phyloP scores from a whole-genome alignment of 257 asterid genomes.

The Primulina huaijiensis region DNA sequence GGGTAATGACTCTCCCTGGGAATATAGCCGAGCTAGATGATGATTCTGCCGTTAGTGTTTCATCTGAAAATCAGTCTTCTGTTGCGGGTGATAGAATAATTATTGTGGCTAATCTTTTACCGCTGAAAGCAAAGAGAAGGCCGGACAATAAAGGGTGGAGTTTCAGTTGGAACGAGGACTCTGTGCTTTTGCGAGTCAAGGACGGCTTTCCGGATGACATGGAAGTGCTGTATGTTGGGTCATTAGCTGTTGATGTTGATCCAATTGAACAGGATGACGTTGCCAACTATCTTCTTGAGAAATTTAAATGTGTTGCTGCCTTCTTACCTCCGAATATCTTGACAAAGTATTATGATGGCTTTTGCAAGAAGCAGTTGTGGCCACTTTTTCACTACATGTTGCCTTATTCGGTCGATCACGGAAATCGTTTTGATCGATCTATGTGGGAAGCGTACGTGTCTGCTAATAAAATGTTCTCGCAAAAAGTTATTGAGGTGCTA shows the following conservation, averaged over 20 bases:
- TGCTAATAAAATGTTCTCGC: slow-evolving; percentile 4
- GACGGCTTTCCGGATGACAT: slow-evolving; percentile 10
- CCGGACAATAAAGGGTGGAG: slow-evolving; percentile 15
- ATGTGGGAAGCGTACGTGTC: slow-evolving; percentile 9
- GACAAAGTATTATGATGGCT: slow-evolving; percentile 11
- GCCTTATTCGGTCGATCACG: slow-evolving; percentile 7
- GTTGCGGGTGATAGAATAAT: background rate
- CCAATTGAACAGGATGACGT: slow-evolving; percentile 12
- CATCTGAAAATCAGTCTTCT: slow-evolving; percentile 10
- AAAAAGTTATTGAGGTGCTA: slow-evolving; percentile 3
- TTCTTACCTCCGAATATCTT: background rate
- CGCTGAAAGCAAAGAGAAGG: background rate
- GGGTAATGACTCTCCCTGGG: slow-evolving; percentile 12
- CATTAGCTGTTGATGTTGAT: slow-evolving; percentile 9
- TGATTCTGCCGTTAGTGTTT: background rate
- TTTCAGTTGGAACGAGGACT: slow-evolving; percentile 15
- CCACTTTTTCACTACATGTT: slow-evolving; percentile 9
- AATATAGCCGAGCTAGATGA: slow-evolving; percentile 1
- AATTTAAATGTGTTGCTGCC: slow-evolving; percentile 1
- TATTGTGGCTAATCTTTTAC: slow-evolving; percentile 4
- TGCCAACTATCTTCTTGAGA: background rate
- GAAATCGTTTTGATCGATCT: slow-evolving; percentile 5
- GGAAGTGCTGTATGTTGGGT: slow-evolving; percentile 7
- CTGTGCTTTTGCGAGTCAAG: background rate
- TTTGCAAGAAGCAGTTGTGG: slow-evolving; percentile 16